phyloP scores from a whole-genome alignment of 2,329 filamentous ascomycete genomes.

The Curvularia spicifera region DNA sequence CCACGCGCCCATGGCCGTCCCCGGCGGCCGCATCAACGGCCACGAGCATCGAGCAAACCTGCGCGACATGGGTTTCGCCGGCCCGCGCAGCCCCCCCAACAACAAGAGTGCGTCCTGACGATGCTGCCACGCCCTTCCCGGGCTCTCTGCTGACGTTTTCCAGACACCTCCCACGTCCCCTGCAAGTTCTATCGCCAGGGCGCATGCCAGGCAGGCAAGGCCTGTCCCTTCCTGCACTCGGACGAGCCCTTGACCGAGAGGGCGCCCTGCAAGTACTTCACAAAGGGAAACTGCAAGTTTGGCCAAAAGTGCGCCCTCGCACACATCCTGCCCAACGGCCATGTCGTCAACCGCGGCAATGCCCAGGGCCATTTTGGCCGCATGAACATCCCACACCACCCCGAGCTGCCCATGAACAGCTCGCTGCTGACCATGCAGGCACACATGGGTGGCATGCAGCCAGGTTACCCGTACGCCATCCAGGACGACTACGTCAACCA shows the following conservation, averaged over 20 bases:
- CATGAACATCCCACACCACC: slow-evolving; percentile 69
- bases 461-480: slow-evolving; percentile 51
- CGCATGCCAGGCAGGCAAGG: slow-evolving; percentile 92
- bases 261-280: slow-evolving; percentile 95
- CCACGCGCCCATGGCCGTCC: slow-evolving; percentile 47
- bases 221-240: slow-evolving; percentile 96
- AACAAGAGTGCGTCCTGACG: slow-evolving; percentile 53
- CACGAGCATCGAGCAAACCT: slow-evolving; percentile 40
- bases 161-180: slow-evolving; percentile 94
- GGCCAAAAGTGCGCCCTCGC: slow-evolving; percentile 97
- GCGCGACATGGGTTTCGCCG: slow-evolving; percentile 49
- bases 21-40: slow-evolving; percentile 43
- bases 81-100: slow-evolving; percentile 56
- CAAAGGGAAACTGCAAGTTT: slow-evolving; percentile 99
- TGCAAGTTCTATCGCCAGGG: slow-evolving; percentile 99
- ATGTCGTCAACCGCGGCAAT: slow-evolving; percentile 77
- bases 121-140: too few species aligned
- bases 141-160: slow-evolving; percentile 26
- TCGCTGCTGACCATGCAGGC: slow-evolving; percentile 69
- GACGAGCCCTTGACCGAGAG: slow-evolving; percentile 83
- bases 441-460: slow-evolving; percentile 49
- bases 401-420: slow-evolving; percentile 75
- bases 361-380: slow-evolving; percentile 67
- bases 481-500: slow-evolving; percentile 50
- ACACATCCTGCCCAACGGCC: slow-evolving; percentile 91